A percentile compares a stretch with the other conserved stretches of the same genome.
Conservation (phyloP, 805 yeast genomes). For the Wickerhamiella dianesei region DNA sequence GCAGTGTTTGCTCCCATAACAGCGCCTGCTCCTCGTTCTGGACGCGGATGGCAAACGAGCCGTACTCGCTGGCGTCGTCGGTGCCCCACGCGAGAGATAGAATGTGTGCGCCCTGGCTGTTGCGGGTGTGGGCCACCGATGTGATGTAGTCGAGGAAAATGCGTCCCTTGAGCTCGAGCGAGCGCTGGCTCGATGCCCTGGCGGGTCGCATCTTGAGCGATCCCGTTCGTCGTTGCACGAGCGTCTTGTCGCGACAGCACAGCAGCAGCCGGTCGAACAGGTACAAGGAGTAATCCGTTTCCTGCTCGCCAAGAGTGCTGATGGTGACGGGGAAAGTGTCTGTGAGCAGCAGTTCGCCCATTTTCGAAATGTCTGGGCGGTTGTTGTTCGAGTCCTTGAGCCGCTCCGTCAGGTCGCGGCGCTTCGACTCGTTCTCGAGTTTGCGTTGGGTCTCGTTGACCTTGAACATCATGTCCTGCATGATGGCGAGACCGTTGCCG, state of each 20-base stretch:
- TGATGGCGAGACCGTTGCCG: constrained; percentile 51
- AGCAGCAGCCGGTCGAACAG: constrained; percentile 62
- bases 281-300: constrained; percentile 79
- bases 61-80: constrained; percentile 67
- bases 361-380: constrained; percentile 39
- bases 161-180: constrained; percentile 60
- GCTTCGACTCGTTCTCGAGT: constrained; percentile 66
- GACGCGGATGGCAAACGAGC: constrained; percentile 70
- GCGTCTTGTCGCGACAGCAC: constrained; percentile 47
- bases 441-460: constrained; percentile 91
- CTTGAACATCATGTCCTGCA: constrained; percentile 71
- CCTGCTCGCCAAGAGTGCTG: constrained; percentile 46
- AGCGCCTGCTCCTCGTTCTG: constrained; percentile 68
- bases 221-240: constrained; percentile 37
- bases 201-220: constrained; percentile 35
- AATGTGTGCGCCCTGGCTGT: constrained; percentile 20
- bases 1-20: constrained; percentile 52
- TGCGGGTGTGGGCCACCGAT: constrained; percentile 27
- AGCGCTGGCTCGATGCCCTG: constrained; percentile 7
- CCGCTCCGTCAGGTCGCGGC: constrained; percentile 54
- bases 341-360: constrained; percentile 73
- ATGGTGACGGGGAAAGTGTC: constrained; percentile 40
- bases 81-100: constrained; percentile 25
- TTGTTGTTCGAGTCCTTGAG: constrained; percentile 91
- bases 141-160: constrained; percentile 61